Base-by-base conservation (phyloP, 768 basidiomycete species). In the Naematelia aurantialba region DNA sequence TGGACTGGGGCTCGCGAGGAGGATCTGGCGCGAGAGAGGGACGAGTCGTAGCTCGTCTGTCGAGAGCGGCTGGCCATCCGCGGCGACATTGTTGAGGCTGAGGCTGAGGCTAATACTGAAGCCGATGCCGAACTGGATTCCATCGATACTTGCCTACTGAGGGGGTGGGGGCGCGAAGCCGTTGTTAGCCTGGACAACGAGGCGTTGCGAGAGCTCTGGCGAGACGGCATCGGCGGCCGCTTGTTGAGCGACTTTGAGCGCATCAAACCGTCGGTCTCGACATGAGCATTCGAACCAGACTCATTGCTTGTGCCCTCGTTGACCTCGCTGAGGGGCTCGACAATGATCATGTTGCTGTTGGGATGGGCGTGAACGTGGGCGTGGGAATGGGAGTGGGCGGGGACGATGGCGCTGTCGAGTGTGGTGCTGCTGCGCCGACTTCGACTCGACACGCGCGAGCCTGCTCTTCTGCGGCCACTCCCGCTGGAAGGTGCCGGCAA, bases 71-170 rank as follows among this genome's bases (percentile, higher is more conserved):
- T 39, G 34, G 34, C 34, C 8, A 39, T 8, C 34, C 34, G 8
- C 17, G 34, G 17, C 34, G 34, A 39, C 25, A 11, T 12, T 10
- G 13, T 13, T 13, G 25, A n/a, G 44, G 17, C n/a, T 26, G 11
- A 24, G 51, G 22, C 55, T 46, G 14, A 19, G 47, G 47, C n/a
- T 25, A 24, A 49, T 4, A 24, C 17, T 22, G 47, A 49, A 13
- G 4, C 47, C 21, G 50, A 26, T 2, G 24, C 5, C 34, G 51
- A 25, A 5, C 27, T 25, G 5, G 54, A 55, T 51, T 54, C 55
- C 11, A 50, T 30, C 21, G 56, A 57, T 17, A 54, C 52, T 39
- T 54, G 52, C 5, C 46, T 19, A 49, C 19, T 25, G 12, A 57
- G 47, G 3, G 45, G 56, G 25, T 42, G 57, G 11, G 29, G 57